phyloP scores from a whole-genome alignment of 1,284 basidiomycete genomes.

The Puccinia triticina region DNA sequence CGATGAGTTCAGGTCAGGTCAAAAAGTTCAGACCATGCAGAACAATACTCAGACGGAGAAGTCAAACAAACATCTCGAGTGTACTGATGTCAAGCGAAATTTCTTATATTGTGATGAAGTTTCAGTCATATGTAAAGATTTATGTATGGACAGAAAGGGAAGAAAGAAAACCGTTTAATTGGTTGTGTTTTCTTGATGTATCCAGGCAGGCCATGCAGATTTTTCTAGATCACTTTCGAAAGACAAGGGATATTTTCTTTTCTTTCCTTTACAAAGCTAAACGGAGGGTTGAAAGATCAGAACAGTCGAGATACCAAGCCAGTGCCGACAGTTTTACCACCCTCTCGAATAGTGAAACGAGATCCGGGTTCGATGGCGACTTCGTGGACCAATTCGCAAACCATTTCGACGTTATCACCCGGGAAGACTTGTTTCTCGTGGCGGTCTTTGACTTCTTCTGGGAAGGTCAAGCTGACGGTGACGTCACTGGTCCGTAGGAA shows the following conservation, averaged over 20 bases:
- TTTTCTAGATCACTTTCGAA: not conserved
- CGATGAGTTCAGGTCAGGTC: too few species aligned
- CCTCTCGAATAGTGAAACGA: conserved; percentile 96
- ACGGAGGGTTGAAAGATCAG: not conserved
- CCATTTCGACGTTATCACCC: conserved; percentile 95
- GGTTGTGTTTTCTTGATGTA: not conserved
- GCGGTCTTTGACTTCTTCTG: conserved; percentile 70
- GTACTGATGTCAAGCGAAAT: too few species aligned
- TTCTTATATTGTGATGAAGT: not conserved
- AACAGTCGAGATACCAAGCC: conserved; percentile 46
- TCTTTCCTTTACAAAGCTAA: not conserved
- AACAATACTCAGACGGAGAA: too few species aligned
- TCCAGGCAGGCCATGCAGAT: not conserved
- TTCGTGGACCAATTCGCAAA: conserved; percentile 81
- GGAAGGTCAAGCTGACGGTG: conserved; percentile 82
- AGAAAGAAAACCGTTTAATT: not conserved
- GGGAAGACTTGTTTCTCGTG: conserved; percentile 81
- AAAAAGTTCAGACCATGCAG: too few species aligned
- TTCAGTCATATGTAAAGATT: not conserved
- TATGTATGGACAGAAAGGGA: not conserved
- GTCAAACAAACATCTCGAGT: too few species aligned
- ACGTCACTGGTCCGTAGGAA: conserved; percentile 96
- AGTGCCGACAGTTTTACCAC: conserved; percentile 73
- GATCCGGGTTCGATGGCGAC: conserved; percentile 89
- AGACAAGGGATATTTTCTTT: not conserved